Conservation (phyloP, 2,329 filamentous ascomycete genomes). For the Aspergillus sp. region DNA sequence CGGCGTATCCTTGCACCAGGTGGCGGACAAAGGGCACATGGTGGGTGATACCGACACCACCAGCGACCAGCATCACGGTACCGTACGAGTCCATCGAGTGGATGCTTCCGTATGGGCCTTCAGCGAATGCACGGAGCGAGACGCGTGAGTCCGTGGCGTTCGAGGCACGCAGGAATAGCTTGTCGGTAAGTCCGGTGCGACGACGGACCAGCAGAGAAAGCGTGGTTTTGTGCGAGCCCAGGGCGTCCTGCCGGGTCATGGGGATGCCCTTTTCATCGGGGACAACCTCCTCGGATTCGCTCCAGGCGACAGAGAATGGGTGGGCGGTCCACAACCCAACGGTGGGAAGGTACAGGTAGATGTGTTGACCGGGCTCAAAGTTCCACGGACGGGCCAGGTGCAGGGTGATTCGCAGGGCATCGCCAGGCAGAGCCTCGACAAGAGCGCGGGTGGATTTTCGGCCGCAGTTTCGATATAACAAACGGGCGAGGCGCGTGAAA, state of each 20-base stretch:
- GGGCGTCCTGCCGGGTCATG: conserved; percentile 45
- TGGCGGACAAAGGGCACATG: conserved; percentile 82
- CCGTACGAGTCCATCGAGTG: conserved; percentile 88
- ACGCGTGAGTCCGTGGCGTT: conserved; percentile 47
- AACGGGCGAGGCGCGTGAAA: conserved; percentile 52
- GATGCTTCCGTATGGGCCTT: conserved; percentile 81
- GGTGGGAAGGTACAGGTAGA: conserved; percentile 63
- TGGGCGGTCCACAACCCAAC: conserved; percentile 64
- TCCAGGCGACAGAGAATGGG: conserved; percentile 72
- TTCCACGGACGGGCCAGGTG: conserved; percentile 58
- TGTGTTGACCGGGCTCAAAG: conserved; percentile 62
- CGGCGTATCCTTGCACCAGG: conserved; percentile 59
- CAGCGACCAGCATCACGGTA: conserved; percentile 81
- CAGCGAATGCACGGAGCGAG: conserved; percentile 63
- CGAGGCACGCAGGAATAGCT: conserved; percentile 63
- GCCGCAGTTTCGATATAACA: conserved; percentile 57
- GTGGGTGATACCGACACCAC: conserved; percentile 90
- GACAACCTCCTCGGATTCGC: conserved; percentile 48
- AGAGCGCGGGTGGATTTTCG: conserved; percentile 55
- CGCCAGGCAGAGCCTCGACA: conserved; percentile 61
- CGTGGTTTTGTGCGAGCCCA: conserved; percentile 42
- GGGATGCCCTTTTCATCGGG: conserved; percentile 34
- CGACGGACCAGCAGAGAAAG: conserved; percentile 81
- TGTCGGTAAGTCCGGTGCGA: conserved; percentile 78
- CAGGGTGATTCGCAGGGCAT: conserved; percentile 62